Evolutionary conservation across 192 early-diverging fungal species (phyloP), one percentile per base, ranked within the genome.

Genomic region (Gamsiella multidivaricata): DNA sequence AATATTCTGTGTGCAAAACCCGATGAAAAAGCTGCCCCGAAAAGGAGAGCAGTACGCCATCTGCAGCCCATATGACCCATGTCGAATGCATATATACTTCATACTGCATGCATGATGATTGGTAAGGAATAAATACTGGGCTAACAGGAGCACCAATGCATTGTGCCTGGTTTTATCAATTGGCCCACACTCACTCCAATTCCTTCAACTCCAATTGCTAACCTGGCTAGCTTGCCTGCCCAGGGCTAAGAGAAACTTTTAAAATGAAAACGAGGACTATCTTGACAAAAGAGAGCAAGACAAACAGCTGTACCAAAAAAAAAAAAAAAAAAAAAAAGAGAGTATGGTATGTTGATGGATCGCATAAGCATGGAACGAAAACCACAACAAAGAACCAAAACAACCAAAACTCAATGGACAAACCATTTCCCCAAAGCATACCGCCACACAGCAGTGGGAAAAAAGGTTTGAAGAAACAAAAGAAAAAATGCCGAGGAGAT

Each of bases 361-460:
- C 45, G 45, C 45, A 46, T 46, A 46, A 46, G 45, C 45, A 46
- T 9, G n/a, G n/a, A n/a, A n/a, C n/a, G n/a, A 46, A 46, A 41
- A 41, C 7, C 39, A 41, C 7, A 41, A 14, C 8, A 41, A 14
- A 10, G 7, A 10, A 41, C 7, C 39, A 7, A 41, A 41, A 41
- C 39, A 41, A 46, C 45, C n/a, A 46, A 46, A 46, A 5, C 45
- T 5, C 45, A 46, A 46, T 18, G n/a, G n/a, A 46, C 45, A 46
- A 10, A 9, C 39, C 7, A 41, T 10, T 14, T 10, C 39, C 39
- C 39, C 7, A 41, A 41, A 14, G 5, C 54, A 39, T n/a, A n/a
- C n/a, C n/a, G n/a, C n/a, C 8, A 56, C 25, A 56, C 29, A 29
- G 52, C 22, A n/a, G n/a, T n/a, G 9, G 29, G 25, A 18, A 54